A percentile compares a stretch with the other conserved stretches of the same genome.
These are phyloP conservation scores for Zasmidium cellare DNA, from an alignment of 2,329 filamentous ascomycete species.

Conservation along the genomic window DNA sequence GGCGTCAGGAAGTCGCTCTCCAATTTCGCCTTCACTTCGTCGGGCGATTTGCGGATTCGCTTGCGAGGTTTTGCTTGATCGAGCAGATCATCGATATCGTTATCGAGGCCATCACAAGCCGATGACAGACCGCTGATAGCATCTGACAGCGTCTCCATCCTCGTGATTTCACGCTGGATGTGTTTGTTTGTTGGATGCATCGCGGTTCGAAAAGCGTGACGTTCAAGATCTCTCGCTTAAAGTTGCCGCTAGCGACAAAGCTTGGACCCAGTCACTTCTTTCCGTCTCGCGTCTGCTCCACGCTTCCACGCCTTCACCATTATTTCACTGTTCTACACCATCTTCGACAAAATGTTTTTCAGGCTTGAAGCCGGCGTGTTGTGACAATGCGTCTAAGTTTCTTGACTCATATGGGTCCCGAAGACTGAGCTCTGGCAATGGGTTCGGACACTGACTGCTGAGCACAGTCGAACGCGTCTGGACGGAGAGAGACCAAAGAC, in stretches of 20 bases:
- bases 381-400: too few species aligned
- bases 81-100: constrained; percentile 59
- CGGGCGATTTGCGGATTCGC: constrained; percentile 54
- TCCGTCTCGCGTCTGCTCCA: too few species aligned
- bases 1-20: constrained; percentile 79
- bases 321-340: too few species aligned
- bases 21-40: constrained; percentile 68
- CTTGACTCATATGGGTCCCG: too few species aligned
- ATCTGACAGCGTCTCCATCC: constrained; percentile 40
- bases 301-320: too few species aligned
- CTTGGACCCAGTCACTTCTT: background rate
- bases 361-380: too few species aligned
- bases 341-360: too few species aligned
- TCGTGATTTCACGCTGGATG: background rate
- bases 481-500: too few species aligned
- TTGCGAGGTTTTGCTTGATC: constrained; percentile 55
- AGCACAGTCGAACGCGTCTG: too few species aligned
- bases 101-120: constrained; percentile 23
- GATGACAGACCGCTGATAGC: constrained; percentile 56
- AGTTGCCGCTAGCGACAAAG: background rate
- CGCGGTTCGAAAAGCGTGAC: background rate
- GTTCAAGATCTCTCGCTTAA: background rate
- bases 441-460: too few species aligned
- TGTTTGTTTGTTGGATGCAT: background rate
- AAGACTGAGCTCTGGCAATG: too few species aligned